Base-by-base conservation (phyloP, 345 rosid genomes). In the Eucalyptus cloeziana region DNA sequence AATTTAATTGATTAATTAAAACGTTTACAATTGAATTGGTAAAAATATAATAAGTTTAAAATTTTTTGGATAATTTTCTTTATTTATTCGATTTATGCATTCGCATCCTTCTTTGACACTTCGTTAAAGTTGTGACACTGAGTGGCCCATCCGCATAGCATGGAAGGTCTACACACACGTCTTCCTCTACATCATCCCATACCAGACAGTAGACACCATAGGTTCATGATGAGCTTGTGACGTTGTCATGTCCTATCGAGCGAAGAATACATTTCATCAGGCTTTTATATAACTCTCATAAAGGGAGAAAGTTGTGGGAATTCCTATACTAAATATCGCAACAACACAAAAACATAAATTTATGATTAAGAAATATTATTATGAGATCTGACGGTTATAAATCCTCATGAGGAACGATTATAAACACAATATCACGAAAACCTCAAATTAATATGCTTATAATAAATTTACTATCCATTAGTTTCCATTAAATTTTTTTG, bases 401-500 rank as follows among this genome's bases (percentile, higher is more conserved):
- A 69, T 69, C 43, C 43, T 31, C 43, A 4, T 4, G 43, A 69
- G 24, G 43, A 69, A 69, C 0, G 3, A 69, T 69, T 67, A 33
- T 67, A 31, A 67, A 31, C 0, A 9, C 4, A 56, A 56, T 56
- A 56, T 56, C 1, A 56, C 3, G 0, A 56, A 4, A 56, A 56
- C 1, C 1, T 21, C 13, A 22, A 56, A 56, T 56, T 56, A 24
- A 56, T 56, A 22, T 1, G 3, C 1, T 8, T 56, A 56, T 24
- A 4, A 24, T 8, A 56, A 56, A 56, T 56, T 56, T 56, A 56
- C 2, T 3, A 0, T 56, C 12, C 10, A 8, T 54, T 8, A 52
- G 0, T 54, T 21, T 54, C 0, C 0, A 24, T 56, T 56, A 24
- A 56, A 24, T 56, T 56, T 56, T 56, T 0, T 22, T 56, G 3